Base-by-base conservation (phyloP, 116 monocot genomes). In the Thalassia testudinum region DNA sequence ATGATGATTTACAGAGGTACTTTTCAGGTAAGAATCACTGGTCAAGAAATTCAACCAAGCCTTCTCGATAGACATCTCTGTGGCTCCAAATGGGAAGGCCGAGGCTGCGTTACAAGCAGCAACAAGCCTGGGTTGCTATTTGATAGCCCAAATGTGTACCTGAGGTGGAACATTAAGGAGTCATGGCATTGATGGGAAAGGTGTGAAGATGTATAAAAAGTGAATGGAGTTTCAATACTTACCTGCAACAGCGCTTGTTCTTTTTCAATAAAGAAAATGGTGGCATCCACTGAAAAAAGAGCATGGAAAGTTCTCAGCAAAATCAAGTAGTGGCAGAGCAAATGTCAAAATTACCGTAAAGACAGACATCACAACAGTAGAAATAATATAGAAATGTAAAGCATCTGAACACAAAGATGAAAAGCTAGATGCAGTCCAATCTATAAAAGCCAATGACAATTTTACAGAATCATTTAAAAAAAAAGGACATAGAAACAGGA, bases 171-270 rank as follows among this genome's bases (percentile, higher is more conserved):
- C 3, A 34, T 34, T 34, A 5, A 10, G 3, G 30, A 34, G 30
- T 54, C 21, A 12, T 54, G 37, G 21, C 37, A 11, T 52, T 27
- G 18, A n/a, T 11, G 8, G 16, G 15, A 18, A n/a, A 54, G 19
- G 29, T 23, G 14, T 34, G 27, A 16, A 34, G 28, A 54, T 27
- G 27, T 18, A 17, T 7, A 26, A 21, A 42, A 7, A 16, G 5
- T 8, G 19, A 2, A 14, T 16, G 25, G 24, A 44, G 43, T 12
- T 6, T 44, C 71, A n/a, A n/a, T n/a, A n/a, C n/a, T 42, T 82
- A 87, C 87, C 64, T 87, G 68, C 50, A 68, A 53, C 68, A 64
- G 61, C 65, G 20, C 45, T 57, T 57, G 58, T 82, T 83, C 63
- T 62, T 75, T 70, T 57, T 75, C 81, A 76, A 74, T 50, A 79